Base-by-base conservation (phyloP, 2,329 filamentous ascomycete genomes). In the Metarhizium robertsii region DNA sequence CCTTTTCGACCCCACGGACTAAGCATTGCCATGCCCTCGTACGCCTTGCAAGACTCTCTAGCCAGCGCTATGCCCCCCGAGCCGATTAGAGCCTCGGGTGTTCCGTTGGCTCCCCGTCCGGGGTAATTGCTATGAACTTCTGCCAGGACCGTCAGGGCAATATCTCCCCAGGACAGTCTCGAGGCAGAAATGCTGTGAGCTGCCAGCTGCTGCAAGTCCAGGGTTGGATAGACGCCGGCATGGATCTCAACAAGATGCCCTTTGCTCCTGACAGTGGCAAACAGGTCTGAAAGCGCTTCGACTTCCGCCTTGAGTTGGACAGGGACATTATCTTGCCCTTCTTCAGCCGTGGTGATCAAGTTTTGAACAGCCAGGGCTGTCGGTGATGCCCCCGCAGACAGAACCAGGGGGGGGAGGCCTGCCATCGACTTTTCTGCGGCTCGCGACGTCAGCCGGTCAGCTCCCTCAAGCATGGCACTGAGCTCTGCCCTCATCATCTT, bases 181-280 rank as follows among this genome's bases (percentile, higher is more conserved):
- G 65, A 65, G 3, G 68, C 60, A 42, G 75, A 61, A 47, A 75
- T 65, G 4, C 87, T 84, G 62, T 86, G 81, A 0, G 88, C 89
- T 1, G 87, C 85, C 2, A 92, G 75, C 67, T 94, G 89, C 67
- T 94, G 89, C 62, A 92, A 75, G 67, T 94, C 89, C 8, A 92
- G 78, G 3, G 84, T 75, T 0, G 88, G 83, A 65, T 92, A 92
- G 2, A 89, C 86, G 34, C 87, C 88, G 0, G 88, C 87, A 66
- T 92, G 88, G 2, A 90, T 73, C 66, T 91, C 88, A 30, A 90
- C 75, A 1, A 65, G 69, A 52, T 78, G 73, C 40, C 70, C 72
- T 4, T 67, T 63, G 54, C 60, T 65, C 53, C 63, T 72, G 56
- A 75, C 61, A 2, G 60, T 55, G 2, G 14, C 42, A 36, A 67